phyloP scores from a whole-genome alignment of 169 alveolate species.

The Plasmodium vinckei region DNA sequence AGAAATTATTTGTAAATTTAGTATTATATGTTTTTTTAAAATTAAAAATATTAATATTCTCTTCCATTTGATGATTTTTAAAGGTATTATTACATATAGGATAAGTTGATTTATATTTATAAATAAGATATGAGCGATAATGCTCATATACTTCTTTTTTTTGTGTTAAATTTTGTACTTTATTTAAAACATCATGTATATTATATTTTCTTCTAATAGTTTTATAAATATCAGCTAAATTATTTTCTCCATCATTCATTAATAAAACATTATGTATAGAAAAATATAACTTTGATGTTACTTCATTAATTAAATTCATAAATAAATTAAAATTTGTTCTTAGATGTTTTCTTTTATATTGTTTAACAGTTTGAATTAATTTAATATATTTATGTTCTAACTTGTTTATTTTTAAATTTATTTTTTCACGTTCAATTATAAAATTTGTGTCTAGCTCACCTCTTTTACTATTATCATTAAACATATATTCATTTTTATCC shows the following conservation, averaged over 20 bases:
- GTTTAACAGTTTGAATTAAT: slow-evolving; percentile 26
- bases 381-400: slow-evolving; percentile 20
- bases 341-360: slow-evolving; percentile 43
- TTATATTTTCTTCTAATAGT: slow-evolving; percentile 65
- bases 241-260: slow-evolving; percentile 7
- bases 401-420: slow-evolving; percentile 22
- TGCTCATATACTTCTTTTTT: slow-evolving; percentile 62
- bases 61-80: slow-evolving; percentile 51
- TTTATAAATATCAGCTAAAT: slow-evolving; percentile 51
- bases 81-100: slow-evolving; percentile 32
- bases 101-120: slow-evolving; percentile 55
- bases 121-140: slow-evolving; percentile 48
- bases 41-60: slow-evolving; percentile 39
- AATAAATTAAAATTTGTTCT: slow-evolving; percentile 47
- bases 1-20: slow-evolving; percentile 31
- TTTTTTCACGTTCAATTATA: slow-evolving; percentile 47
- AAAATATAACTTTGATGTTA: slow-evolving; percentile 45
- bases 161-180: slow-evolving; percentile 44
- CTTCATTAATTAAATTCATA: slow-evolving; percentile 69
- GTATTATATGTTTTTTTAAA: slow-evolving; percentile 61
- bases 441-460: slow-evolving; percentile 9
- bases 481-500: not conserved
- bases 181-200: slow-evolving; percentile 50
- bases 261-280: slow-evolving; percentile 51
- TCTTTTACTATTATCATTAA: not conserved